Conservation (phyloP, 768 basidiomycete genomes). For the Paxillus ammoniavirescens region DNA sequence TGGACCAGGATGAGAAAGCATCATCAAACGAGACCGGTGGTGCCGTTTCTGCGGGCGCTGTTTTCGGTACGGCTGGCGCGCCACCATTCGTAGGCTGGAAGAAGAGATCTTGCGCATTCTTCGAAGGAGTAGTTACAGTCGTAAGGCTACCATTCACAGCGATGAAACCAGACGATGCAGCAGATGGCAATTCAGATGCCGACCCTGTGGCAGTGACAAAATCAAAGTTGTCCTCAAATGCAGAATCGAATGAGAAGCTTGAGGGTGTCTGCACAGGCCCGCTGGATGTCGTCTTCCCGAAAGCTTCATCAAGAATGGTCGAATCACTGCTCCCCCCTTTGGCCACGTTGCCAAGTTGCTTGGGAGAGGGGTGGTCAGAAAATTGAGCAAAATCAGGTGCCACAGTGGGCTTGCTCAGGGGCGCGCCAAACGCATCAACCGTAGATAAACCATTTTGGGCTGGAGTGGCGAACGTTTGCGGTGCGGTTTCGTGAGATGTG, state of each 20-base stretch:
- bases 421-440: conserved; percentile 43
- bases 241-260: conserved; percentile 63
- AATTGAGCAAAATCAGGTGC: conserved; percentile 21
- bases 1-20: conserved; percentile 37
- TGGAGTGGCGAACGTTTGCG: conserved; percentile 19
- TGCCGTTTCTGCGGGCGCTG: conserved; percentile 15
- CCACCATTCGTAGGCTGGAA: conserved; percentile 12
- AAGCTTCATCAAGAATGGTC: conserved; percentile 74
- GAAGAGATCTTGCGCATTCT: conserved; percentile 12
- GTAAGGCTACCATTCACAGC: conserved; percentile 26
- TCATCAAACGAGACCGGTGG: conserved; percentile 44
- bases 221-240: conserved; percentile 68
- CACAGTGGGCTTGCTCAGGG: conserved; percentile 15
- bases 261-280: conserved; percentile 31
- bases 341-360: conserved; percentile 8
- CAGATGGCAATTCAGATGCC: conserved; percentile 27
- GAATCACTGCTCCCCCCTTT: conserved; percentile 29
- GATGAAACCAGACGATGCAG: conserved; percentile 18
- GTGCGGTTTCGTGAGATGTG: conserved; percentile 14
- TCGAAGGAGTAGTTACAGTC: conserved; percentile 3
- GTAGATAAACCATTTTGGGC: conserved; percentile 16
- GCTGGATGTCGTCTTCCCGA: conserved; percentile 51
- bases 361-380: conserved; percentile 20
- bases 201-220: conserved; percentile 43
- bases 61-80: conserved; percentile 8